Evolutionary conservation across 495 filamentous ascomycete species (phyloP).

Genomic region (Penicillium paxilli): DNA sequence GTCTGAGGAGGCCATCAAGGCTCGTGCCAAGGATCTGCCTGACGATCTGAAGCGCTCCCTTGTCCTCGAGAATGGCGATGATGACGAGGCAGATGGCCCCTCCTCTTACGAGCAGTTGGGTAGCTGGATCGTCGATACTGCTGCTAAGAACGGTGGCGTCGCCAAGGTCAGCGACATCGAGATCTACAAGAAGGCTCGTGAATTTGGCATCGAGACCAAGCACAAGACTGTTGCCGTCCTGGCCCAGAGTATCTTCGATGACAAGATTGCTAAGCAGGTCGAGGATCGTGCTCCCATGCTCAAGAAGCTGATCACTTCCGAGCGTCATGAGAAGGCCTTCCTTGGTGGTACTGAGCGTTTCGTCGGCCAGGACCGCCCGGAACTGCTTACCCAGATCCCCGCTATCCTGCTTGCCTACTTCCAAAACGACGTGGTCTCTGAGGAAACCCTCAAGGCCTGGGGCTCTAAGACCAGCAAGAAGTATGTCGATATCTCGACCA

Average conservation of each 20-base stretch:
- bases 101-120: slow-evolving; percentile 90
- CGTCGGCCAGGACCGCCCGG: slow-evolving; percentile 76
- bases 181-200: slow-evolving; percentile 92
- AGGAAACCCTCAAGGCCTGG: slow-evolving; percentile 89
- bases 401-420: slow-evolving; percentile 87
- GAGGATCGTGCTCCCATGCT: slow-evolving; percentile 77
- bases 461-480: slow-evolving; percentile 94
- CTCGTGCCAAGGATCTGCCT: slow-evolving; percentile 86
- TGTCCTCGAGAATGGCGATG: slow-evolving; percentile 79
- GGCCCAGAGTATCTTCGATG: slow-evolving; percentile 90
- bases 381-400: slow-evolving; percentile 74
- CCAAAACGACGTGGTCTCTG: slow-evolving; percentile 79
- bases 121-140: slow-evolving; percentile 82
- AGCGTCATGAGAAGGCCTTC: slow-evolving; percentile 93
- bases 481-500: slow-evolving; percentile 85
- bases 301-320: slow-evolving; percentile 87
- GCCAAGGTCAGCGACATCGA: slow-evolving; percentile 78
- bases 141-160: slow-evolving; percentile 68
- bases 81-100: slow-evolving; percentile 79
- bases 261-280: slow-evolving; percentile 85
- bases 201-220: slow-evolving; percentile 92
- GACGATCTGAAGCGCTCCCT: slow-evolving; percentile 88
- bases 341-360: slow-evolving; percentile 97
- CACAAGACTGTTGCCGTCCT: slow-evolving; percentile 91
- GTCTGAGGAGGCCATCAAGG: slow-evolving; percentile 91